A percentile compares a stretch with the other conserved stretches of the same genome.
phyloP scores from a whole-genome alignment of 805 yeast genomes.

The Ascoidea asiatica region DNA sequence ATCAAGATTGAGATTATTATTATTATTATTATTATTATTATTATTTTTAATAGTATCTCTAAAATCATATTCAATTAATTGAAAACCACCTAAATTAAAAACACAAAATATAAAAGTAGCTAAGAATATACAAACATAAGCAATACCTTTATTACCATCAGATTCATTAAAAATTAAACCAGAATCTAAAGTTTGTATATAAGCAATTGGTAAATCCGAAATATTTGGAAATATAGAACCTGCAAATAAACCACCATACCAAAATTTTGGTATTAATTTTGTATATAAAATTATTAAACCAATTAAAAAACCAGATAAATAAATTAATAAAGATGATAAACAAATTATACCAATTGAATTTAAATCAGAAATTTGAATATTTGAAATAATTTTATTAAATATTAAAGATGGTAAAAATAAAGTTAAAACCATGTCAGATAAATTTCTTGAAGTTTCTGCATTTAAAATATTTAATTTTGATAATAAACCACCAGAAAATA shows the following conservation, averaged over 20 bases:
- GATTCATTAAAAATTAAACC: constrained; percentile 42
- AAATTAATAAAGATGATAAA: constrained; percentile 31
- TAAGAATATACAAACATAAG: constrained; percentile 67
- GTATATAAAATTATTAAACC: constrained; percentile 26
- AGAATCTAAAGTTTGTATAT: constrained; percentile 56
- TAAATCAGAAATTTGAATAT: constrained; percentile 55
- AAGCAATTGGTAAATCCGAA: constrained; percentile 78
- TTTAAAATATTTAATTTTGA: constrained; percentile 51
- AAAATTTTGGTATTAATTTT: constrained; percentile 52
- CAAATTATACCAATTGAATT: constrained; percentile 55
- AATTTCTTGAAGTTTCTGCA: constrained; percentile 54
- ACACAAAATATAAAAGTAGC: constrained; percentile 54
- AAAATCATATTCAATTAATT: constrained; percentile 61
- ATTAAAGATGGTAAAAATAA: constrained; percentile 66
- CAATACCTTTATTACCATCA: constrained; percentile 65
- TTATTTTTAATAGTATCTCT: constrained; percentile 16
- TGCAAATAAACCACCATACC: constrained; percentile 65
- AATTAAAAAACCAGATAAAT: constrained; percentile 29
- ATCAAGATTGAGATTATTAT: constrained; percentile 12
- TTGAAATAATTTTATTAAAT: constrained; percentile 56
- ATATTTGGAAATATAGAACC: constrained; percentile 71
- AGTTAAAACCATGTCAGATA: constrained; percentile 55
- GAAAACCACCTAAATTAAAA: constrained; percentile 67
- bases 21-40: constrained; percentile 14
- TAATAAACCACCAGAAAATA: constrained; percentile 50